Evolutionary conservation across 2,329 filamentous ascomycete species (phyloP).

Genomic region (Sordariomycetes sp.): DNA sequence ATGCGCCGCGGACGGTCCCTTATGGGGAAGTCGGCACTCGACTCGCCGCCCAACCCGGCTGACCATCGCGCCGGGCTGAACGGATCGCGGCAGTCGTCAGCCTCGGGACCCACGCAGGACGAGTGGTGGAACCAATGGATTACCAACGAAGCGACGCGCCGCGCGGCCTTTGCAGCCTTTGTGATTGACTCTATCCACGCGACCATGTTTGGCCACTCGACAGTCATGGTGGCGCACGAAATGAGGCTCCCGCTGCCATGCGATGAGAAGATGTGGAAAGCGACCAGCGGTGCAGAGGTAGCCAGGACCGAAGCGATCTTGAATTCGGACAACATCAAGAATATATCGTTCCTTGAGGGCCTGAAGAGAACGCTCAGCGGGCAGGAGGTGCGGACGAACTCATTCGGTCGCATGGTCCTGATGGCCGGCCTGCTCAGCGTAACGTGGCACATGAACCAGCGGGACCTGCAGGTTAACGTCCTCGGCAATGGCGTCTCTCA

Average conservation of each 20-base stretch:
- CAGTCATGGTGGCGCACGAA: slow-evolving; percentile 93
- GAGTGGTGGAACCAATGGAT: slow-evolving; percentile 98
- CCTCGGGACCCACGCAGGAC: slow-evolving; percentile 56
- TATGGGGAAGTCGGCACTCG: slow-evolving; percentile 71
- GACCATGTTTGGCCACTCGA: slow-evolving; percentile 95
- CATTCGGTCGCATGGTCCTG: slow-evolving; percentile 82
- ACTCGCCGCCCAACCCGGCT: slow-evolving; percentile 66
- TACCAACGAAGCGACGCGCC: slow-evolving; percentile 77
- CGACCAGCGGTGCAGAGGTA: slow-evolving; percentile 77
- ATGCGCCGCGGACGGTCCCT: slow-evolving; percentile 90
- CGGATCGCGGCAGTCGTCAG: slow-evolving; percentile 46
- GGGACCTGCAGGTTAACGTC: slow-evolving; percentile 83
- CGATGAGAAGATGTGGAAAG: slow-evolving; percentile 86
- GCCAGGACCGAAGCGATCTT: slow-evolving; percentile 71
- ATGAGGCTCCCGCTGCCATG: slow-evolving; percentile 85
- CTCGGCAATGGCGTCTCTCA: slow-evolving; percentile 60
- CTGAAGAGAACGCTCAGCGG: slow-evolving; percentile 79
- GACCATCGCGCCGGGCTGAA: slow-evolving; percentile 37
- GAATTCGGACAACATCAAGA: slow-evolving; percentile 68
- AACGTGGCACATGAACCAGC: slow-evolving; percentile 95
- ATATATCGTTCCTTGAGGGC: slow-evolving; percentile 78
- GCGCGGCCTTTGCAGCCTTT: slow-evolving; percentile 87
- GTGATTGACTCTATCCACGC: slow-evolving; percentile 92
- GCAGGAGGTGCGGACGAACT: slow-evolving; percentile 79
- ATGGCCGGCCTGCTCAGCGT: slow-evolving; percentile 92